These are phyloP conservation scores for Atractiella rhizophila DNA, from an alignment of 768 basidiomycete genomes.

Conservation along the genomic window DNA sequence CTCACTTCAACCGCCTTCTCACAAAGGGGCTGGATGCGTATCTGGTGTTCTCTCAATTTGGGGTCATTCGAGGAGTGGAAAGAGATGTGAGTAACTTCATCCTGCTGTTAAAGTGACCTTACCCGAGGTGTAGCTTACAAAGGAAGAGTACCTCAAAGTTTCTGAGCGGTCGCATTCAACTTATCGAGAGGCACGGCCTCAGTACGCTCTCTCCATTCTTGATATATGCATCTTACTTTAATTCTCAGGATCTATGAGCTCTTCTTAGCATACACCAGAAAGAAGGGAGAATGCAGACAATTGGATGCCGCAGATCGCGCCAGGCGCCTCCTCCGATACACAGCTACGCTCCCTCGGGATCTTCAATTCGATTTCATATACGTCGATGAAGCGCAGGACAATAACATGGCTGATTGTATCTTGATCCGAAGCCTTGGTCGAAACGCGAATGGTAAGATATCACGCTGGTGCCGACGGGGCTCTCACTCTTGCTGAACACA, in stretches of 20 bases:
- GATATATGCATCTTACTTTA: too few species aligned
- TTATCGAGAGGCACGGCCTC: too few species aligned
- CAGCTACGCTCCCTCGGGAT: too few species aligned
- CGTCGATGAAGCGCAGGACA: slow-evolving; percentile 7
- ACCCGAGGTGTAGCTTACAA: not conserved
- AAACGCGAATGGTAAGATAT: slow-evolving; percentile 1
- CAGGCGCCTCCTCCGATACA: too few species aligned
- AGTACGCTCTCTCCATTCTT: too few species aligned
- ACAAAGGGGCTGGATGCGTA: slow-evolving; percentile 1
- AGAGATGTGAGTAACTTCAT: not conserved
- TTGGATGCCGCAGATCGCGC: slow-evolving; percentile 5
- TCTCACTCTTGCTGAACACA: too few species aligned
- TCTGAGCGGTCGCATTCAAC: not conserved
- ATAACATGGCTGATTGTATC: not conserved
- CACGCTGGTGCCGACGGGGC: too few species aligned
- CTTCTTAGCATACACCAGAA: not conserved
- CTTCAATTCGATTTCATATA: not conserved
- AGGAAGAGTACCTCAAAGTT: not conserved
- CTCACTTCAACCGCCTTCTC: slow-evolving; percentile 3
- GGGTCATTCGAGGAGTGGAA: slow-evolving; percentile 3
- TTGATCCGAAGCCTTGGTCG: not conserved
- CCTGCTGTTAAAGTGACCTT: too few species aligned
- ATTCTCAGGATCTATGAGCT: slow-evolving; percentile 1
- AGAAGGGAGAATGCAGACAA: not conserved
- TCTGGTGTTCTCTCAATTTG: slow-evolving; percentile 1